phyloP scores from a whole-genome alignment of 2,329 filamentous ascomycete species.

The Pseudopyricularia cyperi region DNA sequence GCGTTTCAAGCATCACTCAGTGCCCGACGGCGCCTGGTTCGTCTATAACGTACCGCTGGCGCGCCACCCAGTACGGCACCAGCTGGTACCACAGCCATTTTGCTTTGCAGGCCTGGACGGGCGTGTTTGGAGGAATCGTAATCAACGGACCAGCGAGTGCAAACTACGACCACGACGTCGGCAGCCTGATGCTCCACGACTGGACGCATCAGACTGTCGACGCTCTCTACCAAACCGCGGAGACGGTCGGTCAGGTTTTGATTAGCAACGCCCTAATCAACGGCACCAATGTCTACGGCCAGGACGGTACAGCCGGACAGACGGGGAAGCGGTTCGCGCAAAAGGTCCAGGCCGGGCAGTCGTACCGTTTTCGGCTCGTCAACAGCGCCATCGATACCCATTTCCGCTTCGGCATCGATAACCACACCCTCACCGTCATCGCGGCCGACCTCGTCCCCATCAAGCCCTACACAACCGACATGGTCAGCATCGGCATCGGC shows the following conservation, averaged over 20 bases:
- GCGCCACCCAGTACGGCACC: constrained; percentile 39
- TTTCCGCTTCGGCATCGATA: constrained; percentile 44
- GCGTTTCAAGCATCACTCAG: constrained; percentile 23
- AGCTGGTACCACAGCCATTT: constrained; percentile 52
- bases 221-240: constrained; percentile 16
- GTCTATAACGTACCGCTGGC: constrained; percentile 36
- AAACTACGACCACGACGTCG: constrained; percentile 51
- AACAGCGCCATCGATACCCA: constrained; percentile 39
- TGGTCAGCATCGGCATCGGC: constrained; percentile 42
- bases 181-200: constrained; percentile 43
- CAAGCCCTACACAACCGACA: constrained; percentile 47
- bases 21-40: constrained; percentile 23
- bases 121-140: constrained; percentile 45
- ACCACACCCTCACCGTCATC: constrained; percentile 50
- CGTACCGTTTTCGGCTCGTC: constrained; percentile 45
- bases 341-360: constrained; percentile 27
- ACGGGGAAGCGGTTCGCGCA: not conserved
- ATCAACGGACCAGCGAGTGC: constrained; percentile 46
- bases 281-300: constrained; percentile 2
- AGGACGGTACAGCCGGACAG: not conserved
- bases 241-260: constrained; percentile 12
- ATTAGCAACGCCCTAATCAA: constrained; percentile 3
- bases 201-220: constrained; percentile 37
- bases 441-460: constrained; percentile 51
- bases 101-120: constrained; percentile 33